These are phyloP conservation scores for Babesia gibsoni DNA, from an alignment of 169 alveolate species.

Conservation along the genomic window DNA sequence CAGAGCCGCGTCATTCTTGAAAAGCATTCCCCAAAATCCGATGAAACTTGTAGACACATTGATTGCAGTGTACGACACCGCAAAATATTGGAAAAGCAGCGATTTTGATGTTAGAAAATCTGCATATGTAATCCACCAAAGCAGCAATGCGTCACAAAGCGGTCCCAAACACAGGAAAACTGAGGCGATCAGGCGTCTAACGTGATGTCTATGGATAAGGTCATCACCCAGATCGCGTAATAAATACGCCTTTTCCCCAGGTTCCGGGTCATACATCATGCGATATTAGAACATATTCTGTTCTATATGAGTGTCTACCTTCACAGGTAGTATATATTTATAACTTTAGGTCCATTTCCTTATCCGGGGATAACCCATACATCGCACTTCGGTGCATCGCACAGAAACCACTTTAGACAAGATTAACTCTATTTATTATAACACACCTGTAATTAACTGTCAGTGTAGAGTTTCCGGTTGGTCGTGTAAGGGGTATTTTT, in stretches of 20 bases:
- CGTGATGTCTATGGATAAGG: background rate
- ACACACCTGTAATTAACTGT: no score
- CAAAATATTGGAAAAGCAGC: background rate
- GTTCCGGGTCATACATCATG: background rate
- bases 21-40: conserved; percentile 8
- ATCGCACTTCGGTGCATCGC: background rate
- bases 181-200: background rate
- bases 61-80: background rate
- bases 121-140: background rate
- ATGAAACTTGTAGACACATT: conserved; percentile 5
- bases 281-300: background rate
- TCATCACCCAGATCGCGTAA: background rate
- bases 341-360: no score
- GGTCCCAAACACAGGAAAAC: background rate
- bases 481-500: no score
- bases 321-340: no score
- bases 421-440: no score
- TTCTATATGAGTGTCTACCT: no score
- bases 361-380: no score
- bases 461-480: no score
- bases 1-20: conserved; percentile 15
- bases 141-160: background rate
- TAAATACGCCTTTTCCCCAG: conserved; percentile 5
- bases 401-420: background rate
- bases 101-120: background rate